A percentile compares a stretch with the other conserved stretches of the same genome.
Evolutionary conservation across 2,329 filamentous ascomycete species (phyloP).

Genomic region (Endocalyx cinctus): DNA sequence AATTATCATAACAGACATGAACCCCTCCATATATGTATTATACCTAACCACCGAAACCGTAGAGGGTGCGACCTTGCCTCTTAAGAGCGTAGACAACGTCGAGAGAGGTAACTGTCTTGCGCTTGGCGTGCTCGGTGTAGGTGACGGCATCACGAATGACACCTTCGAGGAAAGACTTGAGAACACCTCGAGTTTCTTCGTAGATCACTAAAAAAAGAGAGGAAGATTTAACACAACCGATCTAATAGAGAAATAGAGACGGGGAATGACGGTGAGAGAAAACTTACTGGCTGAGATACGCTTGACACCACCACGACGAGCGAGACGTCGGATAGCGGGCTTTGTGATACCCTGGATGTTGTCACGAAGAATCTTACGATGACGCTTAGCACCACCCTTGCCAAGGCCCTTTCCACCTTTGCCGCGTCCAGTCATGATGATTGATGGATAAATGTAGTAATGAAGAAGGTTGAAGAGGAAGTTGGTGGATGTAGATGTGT

Average conservation of each 20-base stretch:
- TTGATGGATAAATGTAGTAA: slow-evolving; percentile 9
- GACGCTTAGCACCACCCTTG: slow-evolving; percentile 97
- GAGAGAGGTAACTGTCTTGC: slow-evolving; percentile 63
- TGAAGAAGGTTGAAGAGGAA: slow-evolving; percentile 5
- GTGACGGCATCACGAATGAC: slow-evolving; percentile 75
- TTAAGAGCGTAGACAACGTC: slow-evolving; percentile 59
- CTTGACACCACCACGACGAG: slow-evolving; percentile 99
- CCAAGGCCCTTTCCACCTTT: slow-evolving; percentile 97
- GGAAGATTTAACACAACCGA: neutral
- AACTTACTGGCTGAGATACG: slow-evolving; percentile 83
- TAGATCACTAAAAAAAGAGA: slow-evolving; percentile 16
- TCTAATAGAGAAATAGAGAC: neutral
- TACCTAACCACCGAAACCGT: slow-evolving; percentile 61
- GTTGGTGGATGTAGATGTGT: slow-evolving; percentile 10
- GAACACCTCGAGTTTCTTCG: slow-evolving; percentile 68
- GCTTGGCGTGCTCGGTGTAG: slow-evolving; percentile 78
- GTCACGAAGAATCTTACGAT: slow-evolving; percentile 98
- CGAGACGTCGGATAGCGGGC: slow-evolving; percentile 96
- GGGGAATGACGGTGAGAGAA: neutral
- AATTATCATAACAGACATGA: slow-evolving; percentile 32
- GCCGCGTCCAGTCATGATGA: slow-evolving; percentile 46
- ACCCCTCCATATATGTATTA: slow-evolving; percentile 12
- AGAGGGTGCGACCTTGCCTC: slow-evolving; percentile 60
- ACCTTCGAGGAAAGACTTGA: slow-evolving; percentile 77
- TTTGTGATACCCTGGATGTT: slow-evolving; percentile 99